phyloP scores from a whole-genome alignment of 2,329 filamentous ascomycete species.

The Acrodontium crateriforme region DNA sequence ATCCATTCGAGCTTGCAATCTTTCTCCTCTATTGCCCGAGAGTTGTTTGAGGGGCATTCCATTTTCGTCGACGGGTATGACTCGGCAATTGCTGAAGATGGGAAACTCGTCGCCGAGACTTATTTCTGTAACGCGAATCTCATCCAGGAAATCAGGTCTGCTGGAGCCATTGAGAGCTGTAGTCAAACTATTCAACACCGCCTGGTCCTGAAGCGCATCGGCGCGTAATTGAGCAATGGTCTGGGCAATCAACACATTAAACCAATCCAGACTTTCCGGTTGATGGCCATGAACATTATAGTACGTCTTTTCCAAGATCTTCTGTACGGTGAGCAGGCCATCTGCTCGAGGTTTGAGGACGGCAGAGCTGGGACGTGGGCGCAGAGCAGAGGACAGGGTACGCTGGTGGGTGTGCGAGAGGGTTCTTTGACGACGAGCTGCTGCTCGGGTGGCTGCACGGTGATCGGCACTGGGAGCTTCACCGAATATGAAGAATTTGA shows the following conservation, averaged over 20 bases:
- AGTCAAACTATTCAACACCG: conserved; percentile 72
- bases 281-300: conserved; percentile 94
- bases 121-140: conserved; percentile 87
- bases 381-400: conserved; percentile 20
- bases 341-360: conserved; percentile 18
- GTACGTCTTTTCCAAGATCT: conserved; percentile 91
- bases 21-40: conserved; percentile 42
- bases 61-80: conserved; percentile 81
- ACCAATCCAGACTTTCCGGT: conserved; percentile 95
- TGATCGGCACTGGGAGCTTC: conserved; percentile 76
- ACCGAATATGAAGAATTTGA: conserved; percentile 99
- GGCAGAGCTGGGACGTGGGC: conserved; percentile 18
- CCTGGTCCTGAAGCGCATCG: conserved; percentile 83
- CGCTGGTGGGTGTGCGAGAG: conserved; percentile 47
- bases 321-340: conserved; percentile 62
- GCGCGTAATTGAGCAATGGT: conserved; percentile 90
- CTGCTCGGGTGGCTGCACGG: conserved; percentile 60
- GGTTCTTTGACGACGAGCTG: conserved; percentile 58
- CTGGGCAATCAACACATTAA: conserved; percentile 93
- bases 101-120: conserved; percentile 93
- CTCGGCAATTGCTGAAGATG: conserved; percentile 94
- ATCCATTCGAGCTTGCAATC: conserved; percentile 89
- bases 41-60: conserved; percentile 39
- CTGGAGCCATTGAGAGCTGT: conserved; percentile 72
- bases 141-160: conserved; percentile 82